A percentile compares a stretch with the other conserved stretches of the same genome.
Conservation (phyloP, 768 basidiomycete species). For the Leucogyrophana mollusca region DNA sequence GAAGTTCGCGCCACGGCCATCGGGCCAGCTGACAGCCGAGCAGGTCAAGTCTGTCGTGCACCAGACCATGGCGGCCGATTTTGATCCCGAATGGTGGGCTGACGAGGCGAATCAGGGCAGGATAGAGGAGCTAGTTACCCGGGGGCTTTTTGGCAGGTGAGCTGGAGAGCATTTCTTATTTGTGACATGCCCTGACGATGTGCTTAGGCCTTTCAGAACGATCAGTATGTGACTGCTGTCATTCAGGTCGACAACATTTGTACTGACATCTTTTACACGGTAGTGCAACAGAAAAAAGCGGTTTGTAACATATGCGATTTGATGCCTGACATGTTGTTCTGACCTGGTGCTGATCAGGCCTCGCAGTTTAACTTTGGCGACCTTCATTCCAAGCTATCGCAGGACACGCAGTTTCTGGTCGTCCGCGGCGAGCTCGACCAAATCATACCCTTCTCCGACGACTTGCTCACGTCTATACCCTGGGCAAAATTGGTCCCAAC, state of each 20-base stretch:
- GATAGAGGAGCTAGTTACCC: conserved; percentile 23
- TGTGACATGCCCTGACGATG: neutral
- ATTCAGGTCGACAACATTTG: neutral
- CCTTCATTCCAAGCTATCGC: conserved; percentile 30
- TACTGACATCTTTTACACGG: neutral
- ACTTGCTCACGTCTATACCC: conserved; percentile 35
- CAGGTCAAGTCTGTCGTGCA: conserved; percentile 31
- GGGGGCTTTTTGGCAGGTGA: conserved; percentile 22
- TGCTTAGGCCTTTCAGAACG: conserved; percentile 26
- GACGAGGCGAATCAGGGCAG: conserved; percentile 27
- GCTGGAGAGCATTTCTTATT: neutral
- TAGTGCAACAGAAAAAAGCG: conserved; percentile 33
- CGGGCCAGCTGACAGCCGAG: conserved; percentile 20
- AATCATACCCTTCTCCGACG: conserved; percentile 37
- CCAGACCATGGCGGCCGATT: conserved; percentile 26
- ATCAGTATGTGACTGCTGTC: conserved; percentile 22
- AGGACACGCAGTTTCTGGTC: conserved; percentile 32
- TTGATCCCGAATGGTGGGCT: conserved; percentile 35
- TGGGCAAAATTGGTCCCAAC: conserved; percentile 34
- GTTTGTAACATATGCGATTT: conserved; percentile 17
- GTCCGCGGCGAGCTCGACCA: conserved; percentile 41
- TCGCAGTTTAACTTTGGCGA: conserved; percentile 27
- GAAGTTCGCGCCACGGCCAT: conserved; percentile 16
- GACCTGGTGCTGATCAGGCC: neutral
- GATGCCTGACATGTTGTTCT: neutral